Conservation (phyloP, 352 stramenopile species). For the Phytophthora chlamydospora region DNA sequence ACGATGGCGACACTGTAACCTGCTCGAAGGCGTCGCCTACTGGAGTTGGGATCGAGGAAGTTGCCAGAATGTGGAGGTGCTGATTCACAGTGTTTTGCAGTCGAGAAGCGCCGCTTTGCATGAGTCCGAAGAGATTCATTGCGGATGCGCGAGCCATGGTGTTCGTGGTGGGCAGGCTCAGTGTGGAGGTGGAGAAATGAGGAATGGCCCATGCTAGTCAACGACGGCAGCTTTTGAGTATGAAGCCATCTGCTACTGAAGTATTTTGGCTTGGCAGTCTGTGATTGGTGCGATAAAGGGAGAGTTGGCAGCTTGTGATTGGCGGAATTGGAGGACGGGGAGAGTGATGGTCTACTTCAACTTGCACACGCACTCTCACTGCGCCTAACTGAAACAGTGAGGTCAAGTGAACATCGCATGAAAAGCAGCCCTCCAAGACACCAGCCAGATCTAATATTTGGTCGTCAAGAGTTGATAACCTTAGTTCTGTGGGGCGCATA, state of each 20-base stretch:
- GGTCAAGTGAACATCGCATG: too few relatives aligned
- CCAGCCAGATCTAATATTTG: too few relatives aligned
- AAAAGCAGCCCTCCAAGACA: too few relatives aligned
- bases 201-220: constrained; percentile 25
- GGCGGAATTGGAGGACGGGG: constrained; percentile 14
- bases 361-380: constrained; percentile 14
- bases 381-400: too few relatives aligned
- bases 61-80: constrained; percentile 38
- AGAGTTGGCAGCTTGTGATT: constrained; percentile 26
- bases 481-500: too few relatives aligned
- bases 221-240: constrained; percentile 10
- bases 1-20: constrained; percentile 20
- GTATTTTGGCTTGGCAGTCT: constrained; percentile 21
- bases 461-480: too few relatives aligned
- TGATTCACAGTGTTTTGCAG: constrained; percentile 47
- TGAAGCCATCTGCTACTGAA: constrained; percentile 25
- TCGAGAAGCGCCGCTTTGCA: constrained; percentile 42
- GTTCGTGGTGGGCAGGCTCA: neutral
- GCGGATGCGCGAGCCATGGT: constrained; percentile 28
- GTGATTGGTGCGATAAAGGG: constrained; percentile 21
- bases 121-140: constrained; percentile 34
- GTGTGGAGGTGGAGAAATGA: constrained; percentile 4
- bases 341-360: constrained; percentile 30
- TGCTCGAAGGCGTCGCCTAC: constrained; percentile 4
- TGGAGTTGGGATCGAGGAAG: neutral